These are phyloP conservation scores for Candida anutae DNA, from an alignment of 1,139 yeast genomes.

Conservation along the genomic window DNA sequence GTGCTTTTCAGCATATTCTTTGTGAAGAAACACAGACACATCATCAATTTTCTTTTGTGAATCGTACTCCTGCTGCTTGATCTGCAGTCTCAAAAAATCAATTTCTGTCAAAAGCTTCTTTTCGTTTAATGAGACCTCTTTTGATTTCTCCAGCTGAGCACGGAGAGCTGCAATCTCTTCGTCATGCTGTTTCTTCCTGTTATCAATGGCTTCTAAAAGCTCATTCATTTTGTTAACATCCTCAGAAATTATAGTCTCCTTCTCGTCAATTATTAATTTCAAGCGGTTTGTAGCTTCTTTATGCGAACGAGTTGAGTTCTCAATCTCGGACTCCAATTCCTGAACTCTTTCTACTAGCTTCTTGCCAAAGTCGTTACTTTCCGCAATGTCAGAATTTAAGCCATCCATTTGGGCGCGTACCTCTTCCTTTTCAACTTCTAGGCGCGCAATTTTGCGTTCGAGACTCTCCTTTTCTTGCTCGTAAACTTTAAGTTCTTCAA, in stretches of 20 bases:
- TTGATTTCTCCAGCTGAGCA: slow-evolving; percentile 9
- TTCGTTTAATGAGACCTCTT: slow-evolving; percentile 5
- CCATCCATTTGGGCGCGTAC: background rate
- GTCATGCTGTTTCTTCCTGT: slow-evolving; percentile 8
- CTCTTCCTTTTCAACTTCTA: background rate
- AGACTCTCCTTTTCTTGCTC: slow-evolving; percentile 10
- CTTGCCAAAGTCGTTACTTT: slow-evolving; percentile 5
- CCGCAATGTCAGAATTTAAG: slow-evolving; percentile 5
- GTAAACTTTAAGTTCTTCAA: slow-evolving; percentile 6
- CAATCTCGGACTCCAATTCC: slow-evolving; percentile 7
- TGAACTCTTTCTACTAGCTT: slow-evolving; percentile 7
- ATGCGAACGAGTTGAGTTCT: slow-evolving; percentile 1
- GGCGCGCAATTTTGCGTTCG: slow-evolving; percentile 1
- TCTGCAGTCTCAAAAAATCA: slow-evolving; percentile 8
- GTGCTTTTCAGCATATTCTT: slow-evolving; percentile 19
- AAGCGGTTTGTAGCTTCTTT: slow-evolving; percentile 4
- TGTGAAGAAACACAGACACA: slow-evolving; percentile 17
- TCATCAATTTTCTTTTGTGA: slow-evolving; percentile 15
- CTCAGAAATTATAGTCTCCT: slow-evolving; percentile 15
- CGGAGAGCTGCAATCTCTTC: slow-evolving; percentile 6
- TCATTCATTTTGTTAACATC: slow-evolving; percentile 15
- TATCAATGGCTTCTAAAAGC: slow-evolving; percentile 12
- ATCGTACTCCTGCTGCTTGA: slow-evolving; percentile 11
- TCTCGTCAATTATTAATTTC: slow-evolving; percentile 8
- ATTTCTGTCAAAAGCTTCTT: slow-evolving; percentile 4